These are phyloP conservation scores for Ogataea nonfermentans DNA, from an alignment of 805 yeast species.

Conservation along the genomic window DNA sequence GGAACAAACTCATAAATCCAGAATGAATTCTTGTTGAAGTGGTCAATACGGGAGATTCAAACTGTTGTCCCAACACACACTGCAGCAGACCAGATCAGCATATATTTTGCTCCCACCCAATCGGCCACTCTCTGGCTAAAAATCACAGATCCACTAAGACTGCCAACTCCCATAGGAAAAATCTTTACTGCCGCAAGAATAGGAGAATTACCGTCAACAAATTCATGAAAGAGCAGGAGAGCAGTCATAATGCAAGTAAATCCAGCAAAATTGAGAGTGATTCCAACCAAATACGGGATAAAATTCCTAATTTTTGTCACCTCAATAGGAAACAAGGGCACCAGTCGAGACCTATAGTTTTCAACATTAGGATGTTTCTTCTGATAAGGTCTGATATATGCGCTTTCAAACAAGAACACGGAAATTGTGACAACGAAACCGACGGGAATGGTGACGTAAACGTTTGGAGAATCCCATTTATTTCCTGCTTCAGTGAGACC, in stretches of 20 bases:
- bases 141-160: slow-evolving; percentile 28
- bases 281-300: slow-evolving; percentile 12
- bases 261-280: slow-evolving; percentile 8
- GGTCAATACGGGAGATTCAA: slow-evolving; percentile 22
- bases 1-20: slow-evolving; percentile 7
- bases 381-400: slow-evolving; percentile 18
- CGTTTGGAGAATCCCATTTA: slow-evolving; percentile 40
- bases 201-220: slow-evolving; percentile 32
- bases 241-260: slow-evolving; percentile 9
- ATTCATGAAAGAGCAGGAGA: slow-evolving; percentile 25
- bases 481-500: slow-evolving; percentile 48
- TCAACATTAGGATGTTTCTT: neutral
- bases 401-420: slow-evolving; percentile 34
- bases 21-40: neutral
- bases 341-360: slow-evolving; percentile 20
- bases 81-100: slow-evolving; percentile 13
- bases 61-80: slow-evolving; percentile 16
- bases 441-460: slow-evolving; percentile 41
- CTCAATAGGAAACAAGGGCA: slow-evolving; percentile 25
- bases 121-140: slow-evolving; percentile 13
- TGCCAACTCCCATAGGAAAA: slow-evolving; percentile 35
- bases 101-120: slow-evolving; percentile 24
- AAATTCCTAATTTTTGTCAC: slow-evolving; percentile 22
- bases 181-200: slow-evolving; percentile 37
- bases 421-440: slow-evolving; percentile 35